Conservation (phyloP, 805 yeast genomes). For the Metschnikowia similis region DNA sequence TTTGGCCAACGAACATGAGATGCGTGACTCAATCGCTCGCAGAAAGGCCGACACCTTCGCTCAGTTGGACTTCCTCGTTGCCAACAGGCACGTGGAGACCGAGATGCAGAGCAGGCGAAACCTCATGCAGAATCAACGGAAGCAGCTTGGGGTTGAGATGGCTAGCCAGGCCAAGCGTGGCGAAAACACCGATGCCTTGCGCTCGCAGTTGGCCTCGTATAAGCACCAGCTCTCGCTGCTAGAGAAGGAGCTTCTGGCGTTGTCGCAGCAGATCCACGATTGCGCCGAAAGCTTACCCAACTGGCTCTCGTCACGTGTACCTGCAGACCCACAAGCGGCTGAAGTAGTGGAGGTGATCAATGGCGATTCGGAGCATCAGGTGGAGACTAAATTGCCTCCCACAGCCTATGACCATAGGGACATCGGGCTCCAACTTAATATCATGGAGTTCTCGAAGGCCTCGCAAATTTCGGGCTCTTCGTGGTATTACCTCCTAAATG, state of each 20-base stretch:
- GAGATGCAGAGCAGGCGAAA: conserved; percentile 22
- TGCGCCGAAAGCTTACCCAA: conserved; percentile 61
- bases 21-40: conserved; percentile 26
- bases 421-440: conserved; percentile 62
- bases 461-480: conserved; percentile 77
- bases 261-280: conserved; percentile 35
- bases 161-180: conserved; percentile 15
- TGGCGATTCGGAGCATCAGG: conserved; percentile 31
- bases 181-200: conserved; percentile 9
- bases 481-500: conserved; percentile 80
- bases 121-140: conserved; percentile 25
- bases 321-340: conserved; percentile 35
- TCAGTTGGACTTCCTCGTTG: conserved; percentile 23
- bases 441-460: conserved; percentile 70
- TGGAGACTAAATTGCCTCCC: conserved; percentile 12
- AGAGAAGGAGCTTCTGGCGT: conserved; percentile 19
- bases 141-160: conserved; percentile 23
- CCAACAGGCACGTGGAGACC: conserved; percentile 23
- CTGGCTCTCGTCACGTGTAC: conserved; percentile 47
- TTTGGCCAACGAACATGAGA: conserved; percentile 14
- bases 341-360: conserved; percentile 51
- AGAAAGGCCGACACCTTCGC: conserved; percentile 20
- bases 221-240: conserved; percentile 25
- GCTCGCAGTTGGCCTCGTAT: conserved; percentile 18
- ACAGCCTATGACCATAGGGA: conserved; percentile 54